Base-by-base conservation (phyloP, 148 eudicot species). In the Cornus suecica region DNA sequence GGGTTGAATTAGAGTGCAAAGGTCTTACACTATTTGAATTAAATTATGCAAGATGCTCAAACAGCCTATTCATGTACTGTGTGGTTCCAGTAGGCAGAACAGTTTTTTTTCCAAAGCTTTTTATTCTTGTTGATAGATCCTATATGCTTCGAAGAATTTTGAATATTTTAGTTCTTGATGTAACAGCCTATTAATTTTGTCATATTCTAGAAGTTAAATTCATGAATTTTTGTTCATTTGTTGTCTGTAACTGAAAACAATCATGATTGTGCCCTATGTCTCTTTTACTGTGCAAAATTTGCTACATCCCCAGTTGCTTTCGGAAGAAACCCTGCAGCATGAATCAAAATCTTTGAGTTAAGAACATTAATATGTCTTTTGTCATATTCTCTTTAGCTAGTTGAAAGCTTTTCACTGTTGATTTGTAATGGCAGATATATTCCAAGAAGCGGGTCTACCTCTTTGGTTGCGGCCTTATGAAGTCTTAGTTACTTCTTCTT, bases 371-470 rank as follows among this genome's bases (percentile, higher is more conserved):
- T 37, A 37, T 20, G 22, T 58, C 62, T 45, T 2, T 68, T 14
- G 14, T 42, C 25, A 22, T 61, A 4, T 69, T 74, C 24, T 62
- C 48, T 72, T 15, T 74, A 58, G n/a, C 8, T 65, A 42, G 71
- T 56, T 71, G 31, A 65, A 25, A 7, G 7, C 13, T 30, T 78
- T 70, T 73, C 30, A 68, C 8, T 10, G 61, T 60, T 65, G 45
- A 3, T 78, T 22, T 66, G 69, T 65, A 71, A 72, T 87, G 77
- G 74, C 88, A 95, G 99, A 95, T 84, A 95, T 95, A 80, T 95
- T 95, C 83, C 99, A 95, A 80, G 98, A 95, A 88, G 99, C 98
- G 34, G 99, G 99, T 81, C 99, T 95, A 26, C 99, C 99, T 67
- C 80, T 95, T 45, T 95, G 99, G 99, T 79, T 95, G 84, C 97